Evolutionary conservation across 805 yeast species (phyloP).

Genomic region (Brettanomyces sp.): DNA sequence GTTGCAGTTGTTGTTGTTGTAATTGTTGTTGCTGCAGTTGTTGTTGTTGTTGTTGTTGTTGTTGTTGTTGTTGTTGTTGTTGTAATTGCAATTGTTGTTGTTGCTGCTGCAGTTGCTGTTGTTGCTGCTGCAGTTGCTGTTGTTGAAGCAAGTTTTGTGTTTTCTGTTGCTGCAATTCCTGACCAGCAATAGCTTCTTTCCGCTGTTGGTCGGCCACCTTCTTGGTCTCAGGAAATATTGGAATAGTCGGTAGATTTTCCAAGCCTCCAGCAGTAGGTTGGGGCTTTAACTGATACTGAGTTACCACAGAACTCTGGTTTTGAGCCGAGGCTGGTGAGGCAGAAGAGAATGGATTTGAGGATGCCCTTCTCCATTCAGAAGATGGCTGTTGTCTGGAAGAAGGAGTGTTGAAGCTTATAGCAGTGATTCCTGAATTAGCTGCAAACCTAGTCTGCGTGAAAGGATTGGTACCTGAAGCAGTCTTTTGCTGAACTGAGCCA

Average conservation of each 20-base stretch:
- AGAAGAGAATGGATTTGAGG: conserved; percentile 44
- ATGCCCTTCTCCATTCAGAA: conserved; percentile 31
- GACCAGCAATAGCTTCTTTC: conserved; percentile 11
- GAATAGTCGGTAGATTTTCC: conserved; percentile 53
- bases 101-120: conserved; percentile 3
- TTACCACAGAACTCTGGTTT: conserved; percentile 3
- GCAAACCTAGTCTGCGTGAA: conserved; percentile 18
- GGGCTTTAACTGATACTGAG: conserved; percentile 22
- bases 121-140: conserved; percentile 3
- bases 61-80: neutral
- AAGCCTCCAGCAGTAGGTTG: conserved; percentile 70
- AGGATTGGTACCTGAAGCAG: conserved; percentile 14
- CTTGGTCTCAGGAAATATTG: conserved; percentile 61
- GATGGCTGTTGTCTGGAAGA: neutral
- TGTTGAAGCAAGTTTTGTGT: neutral
- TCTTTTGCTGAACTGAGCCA: neutral
- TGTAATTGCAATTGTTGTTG: conserved; percentile 2
- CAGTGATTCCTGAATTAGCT: conserved; percentile 13
- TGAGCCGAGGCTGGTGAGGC: conserved; percentile 10
- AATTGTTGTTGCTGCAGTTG: neutral
- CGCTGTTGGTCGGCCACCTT: conserved; percentile 14
- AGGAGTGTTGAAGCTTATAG: conserved; percentile 8
- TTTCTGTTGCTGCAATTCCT: conserved; percentile 13
- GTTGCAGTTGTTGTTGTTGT: neutral
- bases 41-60: conserved; percentile 2